Percentiles rank a stretch among this genome's conserved stretches.
Evolutionary conservation across 345 rosid species (phyloP).

Genomic region (Citrus sp.): DNA sequence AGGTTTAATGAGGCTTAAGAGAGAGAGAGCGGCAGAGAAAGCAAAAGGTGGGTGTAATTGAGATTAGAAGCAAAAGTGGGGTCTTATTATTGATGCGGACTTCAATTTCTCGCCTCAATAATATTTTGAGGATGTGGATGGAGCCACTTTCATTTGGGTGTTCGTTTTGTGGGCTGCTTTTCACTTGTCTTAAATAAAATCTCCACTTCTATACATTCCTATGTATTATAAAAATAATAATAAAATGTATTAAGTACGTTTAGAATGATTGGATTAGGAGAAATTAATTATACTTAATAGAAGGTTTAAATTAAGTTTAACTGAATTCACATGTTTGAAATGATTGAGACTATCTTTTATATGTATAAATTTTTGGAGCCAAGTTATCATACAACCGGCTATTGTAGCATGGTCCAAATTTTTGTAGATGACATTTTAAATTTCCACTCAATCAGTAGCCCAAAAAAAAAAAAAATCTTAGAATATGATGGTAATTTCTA

Average conservation of each 20-base stretch:
- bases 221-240: no score
- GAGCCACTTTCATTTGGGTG: no score
- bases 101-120: not conserved
- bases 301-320: not conserved
- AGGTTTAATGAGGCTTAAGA: slow-evolving; percentile 9
- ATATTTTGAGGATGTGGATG: no score
- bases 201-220: no score
- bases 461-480: no score
- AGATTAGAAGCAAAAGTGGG: not conserved
- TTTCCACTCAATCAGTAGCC: no score
- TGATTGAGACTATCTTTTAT: not conserved
- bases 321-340: not conserved
- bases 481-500: no score
- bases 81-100: not conserved
- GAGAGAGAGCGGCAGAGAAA: not conserved
- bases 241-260: not conserved
- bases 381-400: not conserved
- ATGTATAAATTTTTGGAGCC: no score
- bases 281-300: no score
- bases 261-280: not conserved
- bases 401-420: not conserved
- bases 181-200: no score
- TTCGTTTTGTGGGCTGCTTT: no score
- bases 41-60: not conserved
- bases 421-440: no score